A percentile compares a stretch with the other conserved stretches of the same genome.
Conservation (phyloP, 768 basidiomycete genomes). For the Auricularia heimuer region DNA sequence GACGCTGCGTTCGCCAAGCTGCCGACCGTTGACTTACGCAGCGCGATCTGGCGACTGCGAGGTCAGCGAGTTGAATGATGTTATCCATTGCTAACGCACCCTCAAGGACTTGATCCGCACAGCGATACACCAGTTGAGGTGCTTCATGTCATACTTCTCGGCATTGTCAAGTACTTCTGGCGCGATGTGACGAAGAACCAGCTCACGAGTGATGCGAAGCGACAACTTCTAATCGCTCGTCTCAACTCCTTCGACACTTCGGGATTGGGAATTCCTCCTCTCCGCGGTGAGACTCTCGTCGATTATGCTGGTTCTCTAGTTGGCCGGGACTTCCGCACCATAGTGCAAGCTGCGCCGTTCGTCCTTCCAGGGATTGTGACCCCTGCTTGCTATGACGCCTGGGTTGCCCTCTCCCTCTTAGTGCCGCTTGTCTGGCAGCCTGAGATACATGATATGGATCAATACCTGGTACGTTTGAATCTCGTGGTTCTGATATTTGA, state of each 20-base stretch:
- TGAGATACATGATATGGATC: neutral
- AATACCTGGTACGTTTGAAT: neutral
- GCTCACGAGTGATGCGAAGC: constrained; percentile 37
- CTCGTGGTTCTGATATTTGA: too few species aligned
- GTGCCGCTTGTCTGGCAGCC: constrained; percentile 3
- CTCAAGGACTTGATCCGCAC: constrained; percentile 32
- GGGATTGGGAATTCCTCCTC: constrained; percentile 22
- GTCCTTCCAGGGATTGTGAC: constrained; percentile 25
- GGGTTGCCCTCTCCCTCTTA: neutral
- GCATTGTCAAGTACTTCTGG: constrained; percentile 42
- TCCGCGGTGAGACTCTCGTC: constrained; percentile 26
- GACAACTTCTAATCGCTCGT: constrained; percentile 34
- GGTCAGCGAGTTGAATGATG: neutral
- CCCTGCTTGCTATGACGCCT: neutral
- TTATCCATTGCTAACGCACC: too few species aligned
- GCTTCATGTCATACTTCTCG: constrained; percentile 32
- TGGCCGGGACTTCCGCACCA: constrained; percentile 24
- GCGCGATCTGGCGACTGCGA: neutral
- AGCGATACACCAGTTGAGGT: constrained; percentile 36
- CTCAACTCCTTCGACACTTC: constrained; percentile 12
- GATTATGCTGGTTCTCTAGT: constrained; percentile 28
- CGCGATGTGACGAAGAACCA: constrained; percentile 20
- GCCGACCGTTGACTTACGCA: neutral
- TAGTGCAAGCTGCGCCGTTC: constrained; percentile 23
- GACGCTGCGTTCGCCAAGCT: neutral